A percentile compares a stretch with the other conserved stretches of the same genome.
Conservation (phyloP, 2,329 filamentous ascomycete genomes). For the Lecanoromycetidae sp. region DNA sequence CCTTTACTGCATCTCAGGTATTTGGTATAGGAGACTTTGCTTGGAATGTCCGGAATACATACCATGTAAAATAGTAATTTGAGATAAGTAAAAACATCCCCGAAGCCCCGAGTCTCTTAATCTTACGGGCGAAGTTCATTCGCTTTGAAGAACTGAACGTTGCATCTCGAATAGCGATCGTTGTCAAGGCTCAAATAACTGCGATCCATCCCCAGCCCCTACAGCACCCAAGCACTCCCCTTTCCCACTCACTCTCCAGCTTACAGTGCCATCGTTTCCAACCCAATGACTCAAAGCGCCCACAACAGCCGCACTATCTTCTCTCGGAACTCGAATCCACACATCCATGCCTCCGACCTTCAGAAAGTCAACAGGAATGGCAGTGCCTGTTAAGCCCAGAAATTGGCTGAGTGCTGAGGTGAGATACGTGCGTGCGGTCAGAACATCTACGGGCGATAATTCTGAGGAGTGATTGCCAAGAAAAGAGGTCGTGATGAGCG, state of each 20-base stretch:
- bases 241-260: constrained; percentile 19
- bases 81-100: too few relatives aligned
- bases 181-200: constrained; percentile 16
- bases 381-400: constrained; percentile 35
- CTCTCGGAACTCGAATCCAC: constrained; percentile 35
- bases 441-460: constrained; percentile 27
- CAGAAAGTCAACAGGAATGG: constrained; percentile 35
- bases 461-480: neutral
- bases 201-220: constrained; percentile 17
- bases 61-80: neutral
- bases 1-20: neutral
- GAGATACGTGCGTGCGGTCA: constrained; percentile 36
- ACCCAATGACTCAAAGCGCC: constrained; percentile 37
- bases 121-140: too few relatives aligned
- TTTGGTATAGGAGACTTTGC: neutral
- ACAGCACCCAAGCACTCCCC: constrained; percentile 19
- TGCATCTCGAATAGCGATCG: neutral
- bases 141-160: neutral
- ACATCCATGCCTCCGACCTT: constrained; percentile 19
- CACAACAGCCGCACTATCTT: constrained; percentile 33
- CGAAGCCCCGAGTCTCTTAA: too few relatives aligned
- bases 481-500: constrained; percentile 13
- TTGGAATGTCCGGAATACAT: neutral
- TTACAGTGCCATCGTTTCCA: constrained; percentile 17
- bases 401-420: constrained; percentile 36